Conservation (phyloP, 2,329 filamentous ascomycete genomes). For the Cladosporium colombiae region DNA sequence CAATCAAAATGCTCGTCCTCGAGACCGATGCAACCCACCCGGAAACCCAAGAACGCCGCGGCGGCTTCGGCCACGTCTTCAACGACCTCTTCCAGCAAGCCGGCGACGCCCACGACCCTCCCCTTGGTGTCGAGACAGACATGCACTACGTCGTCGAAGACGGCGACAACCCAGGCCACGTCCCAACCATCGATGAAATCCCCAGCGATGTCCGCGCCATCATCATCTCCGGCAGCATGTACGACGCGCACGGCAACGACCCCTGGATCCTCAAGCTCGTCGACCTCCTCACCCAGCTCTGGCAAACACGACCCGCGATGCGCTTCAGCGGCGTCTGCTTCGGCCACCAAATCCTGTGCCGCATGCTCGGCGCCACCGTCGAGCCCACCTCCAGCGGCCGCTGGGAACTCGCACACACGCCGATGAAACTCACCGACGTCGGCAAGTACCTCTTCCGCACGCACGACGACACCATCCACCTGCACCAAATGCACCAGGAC, state of each 20-base stretch:
- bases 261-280: slow-evolving; percentile 48
- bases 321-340: slow-evolving; percentile 53
- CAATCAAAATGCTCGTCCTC: slow-evolving; percentile 54
- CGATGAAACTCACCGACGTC: slow-evolving; percentile 42
- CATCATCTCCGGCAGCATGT: slow-evolving; percentile 50
- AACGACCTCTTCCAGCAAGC: slow-evolving; percentile 54
- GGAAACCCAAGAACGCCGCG: slow-evolving; percentile 51
- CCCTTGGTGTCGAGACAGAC: slow-evolving; percentile 56
- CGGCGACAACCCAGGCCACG: slow-evolving; percentile 41
- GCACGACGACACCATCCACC: slow-evolving; percentile 37
- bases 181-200: slow-evolving; percentile 53
- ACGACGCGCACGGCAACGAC: slow-evolving; percentile 50
- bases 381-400: slow-evolving; percentile 42
- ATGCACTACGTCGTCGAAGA: slow-evolving; percentile 58
- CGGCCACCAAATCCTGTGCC: slow-evolving; percentile 50
- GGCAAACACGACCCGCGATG: slow-evolving; percentile 53
- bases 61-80: slow-evolving; percentile 57
- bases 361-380: slow-evolving; percentile 45
- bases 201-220: slow-evolving; percentile 46
- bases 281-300: slow-evolving; percentile 53
- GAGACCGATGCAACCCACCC: slow-evolving; percentile 60
- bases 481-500: slow-evolving; percentile 53
- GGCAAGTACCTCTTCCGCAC: slow-evolving; percentile 46
- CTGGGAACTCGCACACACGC: slow-evolving; percentile 50
- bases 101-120: slow-evolving; percentile 55